Conservation (phyloP, 306 rosid genomes). For the Prunus campanulata region DNA sequence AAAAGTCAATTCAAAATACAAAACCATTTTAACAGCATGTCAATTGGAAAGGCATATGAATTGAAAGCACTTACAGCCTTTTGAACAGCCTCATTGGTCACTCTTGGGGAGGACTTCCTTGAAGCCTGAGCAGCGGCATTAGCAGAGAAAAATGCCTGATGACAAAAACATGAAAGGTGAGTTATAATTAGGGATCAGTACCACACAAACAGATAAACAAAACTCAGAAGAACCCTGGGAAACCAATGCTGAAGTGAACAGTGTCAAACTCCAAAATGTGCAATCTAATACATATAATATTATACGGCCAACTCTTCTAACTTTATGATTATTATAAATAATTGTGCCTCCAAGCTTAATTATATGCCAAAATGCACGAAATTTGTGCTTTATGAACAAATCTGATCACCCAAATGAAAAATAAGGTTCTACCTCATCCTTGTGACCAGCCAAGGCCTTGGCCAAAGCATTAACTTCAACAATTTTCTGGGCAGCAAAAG, state of each 20-base stretch:
- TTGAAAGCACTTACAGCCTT: conserved; percentile 70
- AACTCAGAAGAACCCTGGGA: background rate
- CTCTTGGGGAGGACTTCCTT: conserved; percentile 83
- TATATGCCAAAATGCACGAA: background rate
- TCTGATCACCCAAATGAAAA: background rate
- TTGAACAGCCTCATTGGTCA: conserved; percentile 78
- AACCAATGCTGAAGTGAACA: background rate
- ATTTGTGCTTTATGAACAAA: background rate
- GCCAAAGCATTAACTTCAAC: conserved; percentile 90
- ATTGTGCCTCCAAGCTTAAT: background rate
- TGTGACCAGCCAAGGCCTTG: conserved; percentile 64
- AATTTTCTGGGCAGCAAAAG: conserved; percentile 92
- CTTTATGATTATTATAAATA: background rate
- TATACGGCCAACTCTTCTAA: background rate
- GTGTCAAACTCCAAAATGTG: background rate
- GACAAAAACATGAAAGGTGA: conserved; percentile 24
- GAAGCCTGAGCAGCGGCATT: conserved; percentile 76
- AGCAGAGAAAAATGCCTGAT: conserved; percentile 67
- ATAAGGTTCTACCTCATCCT: conserved; percentile 59
- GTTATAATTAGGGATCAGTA: background rate
- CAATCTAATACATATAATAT: background rate
- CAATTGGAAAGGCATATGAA: conserved; percentile 8
- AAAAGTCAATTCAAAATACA: conserved; percentile 9
- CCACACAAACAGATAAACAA: background rate
- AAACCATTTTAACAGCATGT: background rate